phyloP scores from a whole-genome alignment of 352 stramenopile genomes.

The Phytopythium ostracodes region DNA sequence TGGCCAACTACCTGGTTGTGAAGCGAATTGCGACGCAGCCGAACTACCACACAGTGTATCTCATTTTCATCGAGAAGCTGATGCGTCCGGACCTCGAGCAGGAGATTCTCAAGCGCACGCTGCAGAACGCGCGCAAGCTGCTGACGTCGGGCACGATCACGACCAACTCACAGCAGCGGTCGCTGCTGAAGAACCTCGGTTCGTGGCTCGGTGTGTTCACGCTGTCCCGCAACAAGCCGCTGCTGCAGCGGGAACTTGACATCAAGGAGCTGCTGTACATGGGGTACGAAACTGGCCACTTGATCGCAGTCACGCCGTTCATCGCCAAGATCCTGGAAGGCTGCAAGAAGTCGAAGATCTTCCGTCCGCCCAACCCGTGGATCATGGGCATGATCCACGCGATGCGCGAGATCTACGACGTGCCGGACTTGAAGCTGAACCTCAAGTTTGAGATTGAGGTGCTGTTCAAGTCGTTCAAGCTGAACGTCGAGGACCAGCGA shows the following conservation, averaged over 20 bases:
- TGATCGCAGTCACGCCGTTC: constrained; percentile 98
- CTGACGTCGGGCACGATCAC: constrained; percentile 97
- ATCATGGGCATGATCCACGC: constrained; percentile 98
- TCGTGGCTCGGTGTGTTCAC: constrained; percentile 99
- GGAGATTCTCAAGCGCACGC: constrained; percentile 94
- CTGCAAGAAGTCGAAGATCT: constrained; percentile 97
- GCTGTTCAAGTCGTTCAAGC: constrained; percentile 98
- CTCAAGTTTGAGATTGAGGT: constrained; percentile 99
- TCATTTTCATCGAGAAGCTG: constrained; percentile 97
- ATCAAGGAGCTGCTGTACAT: constrained; percentile 98
- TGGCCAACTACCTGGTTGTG: constrained; percentile 98
- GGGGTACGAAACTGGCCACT: constrained; percentile 92
- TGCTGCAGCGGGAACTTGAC: constrained; percentile 97
- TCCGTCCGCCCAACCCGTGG: constrained; percentile 98
- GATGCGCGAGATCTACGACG: constrained; percentile 97
- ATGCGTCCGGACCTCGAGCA: constrained; percentile 90
- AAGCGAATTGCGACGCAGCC: constrained; percentile 98
- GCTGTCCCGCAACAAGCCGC: constrained; percentile 95
- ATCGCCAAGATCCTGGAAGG: constrained; percentile 98
- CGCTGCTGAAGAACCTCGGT: constrained; percentile 98
- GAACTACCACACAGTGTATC: constrained; percentile 98
- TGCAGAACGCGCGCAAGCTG: constrained; percentile 95
- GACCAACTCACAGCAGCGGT: constrained; percentile 97
- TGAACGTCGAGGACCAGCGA: constrained; percentile 96
- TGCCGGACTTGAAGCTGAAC: constrained; percentile 99